phyloP scores from a whole-genome alignment of 371 early-diverging fungal genomes.

The Circinella umbellata region DNA sequence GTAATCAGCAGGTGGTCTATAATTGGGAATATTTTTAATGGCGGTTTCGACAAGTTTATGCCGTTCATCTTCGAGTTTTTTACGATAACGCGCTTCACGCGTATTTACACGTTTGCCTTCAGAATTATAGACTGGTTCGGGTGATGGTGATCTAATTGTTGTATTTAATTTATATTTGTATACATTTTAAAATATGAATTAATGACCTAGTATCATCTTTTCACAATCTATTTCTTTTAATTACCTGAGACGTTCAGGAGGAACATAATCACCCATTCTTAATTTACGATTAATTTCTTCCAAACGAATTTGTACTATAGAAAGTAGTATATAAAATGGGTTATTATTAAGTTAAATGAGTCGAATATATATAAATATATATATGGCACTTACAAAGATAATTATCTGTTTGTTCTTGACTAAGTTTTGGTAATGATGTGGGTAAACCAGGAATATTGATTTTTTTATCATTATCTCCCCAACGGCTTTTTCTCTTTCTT shows the following conservation, averaged over 20 bases:
- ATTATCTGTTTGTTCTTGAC: slow-evolving; percentile 80
- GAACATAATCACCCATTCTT: slow-evolving; percentile 81
- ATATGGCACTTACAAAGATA: slow-evolving; percentile 71
- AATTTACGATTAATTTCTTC: slow-evolving; percentile 90
- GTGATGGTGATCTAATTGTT: slow-evolving; percentile 85
- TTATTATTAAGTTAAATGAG: neutral
- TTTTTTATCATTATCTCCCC: slow-evolving; percentile 82
- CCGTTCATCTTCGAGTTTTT: slow-evolving; percentile 94
- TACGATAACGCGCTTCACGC: slow-evolving; percentile 88
- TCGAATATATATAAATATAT: neutral
- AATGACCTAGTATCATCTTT: neutral
- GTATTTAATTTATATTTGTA: slow-evolving; percentile 8
- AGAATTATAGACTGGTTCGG: slow-evolving; percentile 89
- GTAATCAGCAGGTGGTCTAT: slow-evolving; percentile 92
- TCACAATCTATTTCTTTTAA: neutral
- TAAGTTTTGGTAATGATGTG: slow-evolving; percentile 80
- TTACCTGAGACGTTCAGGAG: slow-evolving; percentile 74
- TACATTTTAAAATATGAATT: neutral
- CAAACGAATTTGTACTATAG: slow-evolving; percentile 78
- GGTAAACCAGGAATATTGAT: slow-evolving; percentile 81
- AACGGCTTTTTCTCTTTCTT: slow-evolving; percentile 77
- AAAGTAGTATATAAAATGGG: too few relatives aligned
- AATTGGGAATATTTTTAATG: slow-evolving; percentile 76
- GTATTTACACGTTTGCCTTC: slow-evolving; percentile 96
- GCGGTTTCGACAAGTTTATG: slow-evolving; percentile 86